Evolutionary conservation across 495 filamentous ascomycete genomes (phyloP).

Genomic region (Xylaria bambusicola): DNA sequence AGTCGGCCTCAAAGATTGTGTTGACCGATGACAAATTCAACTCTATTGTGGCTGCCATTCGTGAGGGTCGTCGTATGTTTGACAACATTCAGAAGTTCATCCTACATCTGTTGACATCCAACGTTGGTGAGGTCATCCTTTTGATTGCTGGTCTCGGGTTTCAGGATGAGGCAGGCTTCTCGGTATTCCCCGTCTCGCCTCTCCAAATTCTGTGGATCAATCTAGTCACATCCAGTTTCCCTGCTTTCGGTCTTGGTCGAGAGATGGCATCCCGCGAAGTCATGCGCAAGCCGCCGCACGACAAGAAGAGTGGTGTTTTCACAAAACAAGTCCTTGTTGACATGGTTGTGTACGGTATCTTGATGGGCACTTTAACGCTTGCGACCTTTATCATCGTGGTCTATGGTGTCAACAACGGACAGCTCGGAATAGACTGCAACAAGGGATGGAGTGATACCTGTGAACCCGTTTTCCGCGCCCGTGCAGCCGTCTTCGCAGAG

Average conservation of each 20-base stretch:
- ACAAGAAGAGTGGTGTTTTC: constrained; percentile 68
- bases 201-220: constrained; percentile 80
- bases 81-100: constrained; percentile 85
- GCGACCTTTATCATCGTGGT: constrained; percentile 69
- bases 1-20: constrained; percentile 84
- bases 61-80: constrained; percentile 73
- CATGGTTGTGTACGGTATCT: constrained; percentile 71
- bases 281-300: constrained; percentile 71
- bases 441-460: constrained; percentile 55
- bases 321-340: constrained; percentile 68
- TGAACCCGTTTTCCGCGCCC: constrained; percentile 68
- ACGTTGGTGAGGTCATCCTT: constrained; percentile 73
- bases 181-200: constrained; percentile 74
- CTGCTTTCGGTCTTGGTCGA: constrained; percentile 73
- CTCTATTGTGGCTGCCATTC: constrained; percentile 71
- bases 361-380: constrained; percentile 69
- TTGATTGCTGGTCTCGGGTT: constrained; percentile 73
- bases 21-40: constrained; percentile 89
- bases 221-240: constrained; percentile 73
- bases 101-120: constrained; percentile 70
- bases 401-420: constrained; percentile 58
- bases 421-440: constrained; percentile 70
- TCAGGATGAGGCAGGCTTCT: constrained; percentile 62
- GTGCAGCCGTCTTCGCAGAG: constrained; percentile 74
- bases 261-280: constrained; percentile 68